Evolutionary conservation across 768 basidiomycete species (phyloP).

Genomic region (Leccinum olivaceopallidum): DNA sequence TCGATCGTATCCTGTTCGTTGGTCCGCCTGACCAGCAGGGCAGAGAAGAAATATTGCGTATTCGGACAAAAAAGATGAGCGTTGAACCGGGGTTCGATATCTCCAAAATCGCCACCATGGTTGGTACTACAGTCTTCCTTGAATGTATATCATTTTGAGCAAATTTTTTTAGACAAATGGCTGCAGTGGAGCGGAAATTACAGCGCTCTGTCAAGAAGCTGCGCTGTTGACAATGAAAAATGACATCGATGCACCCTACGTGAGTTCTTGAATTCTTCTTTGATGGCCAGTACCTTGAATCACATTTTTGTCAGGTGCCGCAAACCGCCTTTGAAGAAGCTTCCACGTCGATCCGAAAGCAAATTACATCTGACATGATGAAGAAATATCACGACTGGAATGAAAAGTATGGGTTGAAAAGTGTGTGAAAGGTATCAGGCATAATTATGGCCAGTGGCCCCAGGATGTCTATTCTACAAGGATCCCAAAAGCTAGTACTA

Average conservation of each 20-base stretch:
- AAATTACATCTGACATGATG: conserved; percentile 84
- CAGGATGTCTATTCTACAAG: not conserved
- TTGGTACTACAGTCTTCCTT: conserved; percentile 30
- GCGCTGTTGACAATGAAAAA: conserved; percentile 90
- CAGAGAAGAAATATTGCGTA: conserved; percentile 81
- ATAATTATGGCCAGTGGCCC: not conserved
- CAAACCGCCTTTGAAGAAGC: conserved; percentile 72
- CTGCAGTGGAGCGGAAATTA: conserved; percentile 95
- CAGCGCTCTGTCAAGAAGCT: conserved; percentile 93
- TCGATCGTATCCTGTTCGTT: conserved; percentile 93
- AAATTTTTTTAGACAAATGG: conserved; percentile 70
- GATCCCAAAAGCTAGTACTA: not conserved
- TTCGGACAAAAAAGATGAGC: conserved; percentile 78
- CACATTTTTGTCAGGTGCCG: conserved; percentile 56
- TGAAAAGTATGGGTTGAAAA: conserved; percentile 29
- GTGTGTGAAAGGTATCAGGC: conserved; percentile 6
- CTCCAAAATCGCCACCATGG: conserved; percentile 65
- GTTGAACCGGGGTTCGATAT: conserved; percentile 71
- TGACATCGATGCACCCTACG: conserved; percentile 75
- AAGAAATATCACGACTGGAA: conserved; percentile 74
- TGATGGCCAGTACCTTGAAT: not conserved
- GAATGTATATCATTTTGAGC: conserved; percentile 6
- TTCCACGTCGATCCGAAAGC: conserved; percentile 66
- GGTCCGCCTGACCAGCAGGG: conserved; percentile 84
- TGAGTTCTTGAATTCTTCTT: conserved; percentile 39